Base-by-base conservation (phyloP, 2,329 filamentous ascomycete species). In the Rhinocladiella similis region DNA sequence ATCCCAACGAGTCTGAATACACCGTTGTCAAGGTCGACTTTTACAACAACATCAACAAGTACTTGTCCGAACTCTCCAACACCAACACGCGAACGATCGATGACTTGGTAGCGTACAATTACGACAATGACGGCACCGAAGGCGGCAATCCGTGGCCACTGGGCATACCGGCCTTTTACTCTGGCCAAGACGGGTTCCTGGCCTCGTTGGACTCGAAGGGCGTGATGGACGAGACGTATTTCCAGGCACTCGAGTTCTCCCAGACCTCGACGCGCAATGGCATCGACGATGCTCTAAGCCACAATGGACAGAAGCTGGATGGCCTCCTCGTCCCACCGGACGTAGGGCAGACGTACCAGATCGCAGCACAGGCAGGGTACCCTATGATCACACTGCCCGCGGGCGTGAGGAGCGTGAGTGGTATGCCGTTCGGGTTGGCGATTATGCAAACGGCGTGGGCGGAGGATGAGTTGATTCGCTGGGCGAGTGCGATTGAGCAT, bases 321-420 rank as follows among this genome's bases (percentile, higher is more conserved):
- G 88, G 81, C 1, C 75, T 91, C 2, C 75, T 92, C 1, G 85
- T 89, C 0, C 88, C 88, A 4, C 78, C 86, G 0, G 83, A 88
- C 65, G 84, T 87, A 2, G 87, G 80, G 0, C 85, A 89, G 68
- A 82, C 82, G 3, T 84, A 84, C 60, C 84, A 89, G 70, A 49
- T 89, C 57, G 85, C 87, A 0, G 88, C 89, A 0, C 87, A 91
- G 71, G 89, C 88, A 4, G 87, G 88, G 0, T 91, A 91, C 66
- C 88, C 88, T 0, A 79, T 89, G 67, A 77, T 91, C 49, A 89
- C 87, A 0, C 68, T 91, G 1, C 88, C 88, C 0, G 84, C 80
- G 0, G 85, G 85, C 1, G 73, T 83, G 5, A 76, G 81, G 61
- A 72, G 68, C 3, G 38, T 60, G 12, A 80, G 78, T 3, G 82